phyloP scores from a whole-genome alignment of 495 filamentous ascomycete species.

The Aspergillus mulundensis region DNA sequence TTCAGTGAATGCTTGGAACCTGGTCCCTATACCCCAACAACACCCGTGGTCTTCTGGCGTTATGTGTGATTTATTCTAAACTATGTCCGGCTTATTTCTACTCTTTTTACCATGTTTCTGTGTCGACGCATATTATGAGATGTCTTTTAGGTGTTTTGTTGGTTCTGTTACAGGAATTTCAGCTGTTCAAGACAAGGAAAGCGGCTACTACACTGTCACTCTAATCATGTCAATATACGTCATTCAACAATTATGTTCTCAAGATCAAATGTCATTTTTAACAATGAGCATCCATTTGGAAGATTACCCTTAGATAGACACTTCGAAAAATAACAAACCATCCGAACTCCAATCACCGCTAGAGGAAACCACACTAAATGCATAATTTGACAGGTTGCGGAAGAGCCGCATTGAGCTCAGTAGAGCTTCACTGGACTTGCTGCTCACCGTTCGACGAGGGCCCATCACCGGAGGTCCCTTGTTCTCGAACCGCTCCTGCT shows the following conservation, averaged over 20 bases:
- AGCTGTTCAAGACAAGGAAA: neutral
- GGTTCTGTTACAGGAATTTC: neutral
- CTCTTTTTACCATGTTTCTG: neutral
- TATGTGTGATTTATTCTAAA: neutral
- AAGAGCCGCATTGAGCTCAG: neutral
- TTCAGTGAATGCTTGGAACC: neutral
- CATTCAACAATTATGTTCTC: neutral
- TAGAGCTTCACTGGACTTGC: neutral
- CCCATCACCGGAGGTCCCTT: neutral
- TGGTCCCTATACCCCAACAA: neutral
- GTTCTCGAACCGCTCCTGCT: neutral
- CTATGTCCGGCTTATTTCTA: neutral
- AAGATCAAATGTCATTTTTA: neutral
- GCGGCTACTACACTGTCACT: neutral
- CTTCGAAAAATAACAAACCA: neutral
- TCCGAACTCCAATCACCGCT: neutral
- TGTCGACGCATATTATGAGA: neutral
- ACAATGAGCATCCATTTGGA: neutral
- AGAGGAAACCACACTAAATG: neutral
- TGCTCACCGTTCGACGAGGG: neutral
- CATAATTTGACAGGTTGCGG: neutral
- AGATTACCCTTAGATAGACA: neutral
- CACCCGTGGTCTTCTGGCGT: neutral
- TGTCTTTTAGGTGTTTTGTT: constrained; percentile 16
- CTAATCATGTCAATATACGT: constrained; percentile 3